Conservation (phyloP, 371 early-diverging fungal species). For the Sporodiniella umbellata region DNA sequence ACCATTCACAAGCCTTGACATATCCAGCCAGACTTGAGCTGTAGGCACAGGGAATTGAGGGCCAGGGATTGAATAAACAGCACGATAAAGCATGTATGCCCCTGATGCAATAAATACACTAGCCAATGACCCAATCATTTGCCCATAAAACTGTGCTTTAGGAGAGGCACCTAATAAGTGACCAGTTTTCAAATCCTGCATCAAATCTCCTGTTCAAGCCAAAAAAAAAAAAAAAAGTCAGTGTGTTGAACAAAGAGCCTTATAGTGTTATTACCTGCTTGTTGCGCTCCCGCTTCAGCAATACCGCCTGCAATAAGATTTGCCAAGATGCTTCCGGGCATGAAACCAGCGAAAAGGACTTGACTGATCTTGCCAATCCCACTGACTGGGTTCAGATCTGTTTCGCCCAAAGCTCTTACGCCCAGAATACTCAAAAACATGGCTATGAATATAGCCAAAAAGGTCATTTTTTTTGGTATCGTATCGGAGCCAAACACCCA, state of each 20-base stretch:
- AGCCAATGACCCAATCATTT: conserved; percentile 76
- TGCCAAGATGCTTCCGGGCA: conserved; percentile 71
- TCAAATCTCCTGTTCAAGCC: conserved; percentile 69
- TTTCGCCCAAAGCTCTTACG: conserved; percentile 76
- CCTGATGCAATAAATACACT: conserved; percentile 47
- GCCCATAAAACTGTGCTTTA: conserved; percentile 82
- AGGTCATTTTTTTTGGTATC: conserved; percentile 50
- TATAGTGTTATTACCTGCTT: conserved; percentile 40
- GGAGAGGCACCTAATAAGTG: conserved; percentile 81
- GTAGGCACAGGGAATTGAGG: conserved; percentile 75
- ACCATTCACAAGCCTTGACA: conserved; percentile 79
- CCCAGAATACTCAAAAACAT: conserved; percentile 65
- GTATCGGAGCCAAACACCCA: conserved; percentile 51
- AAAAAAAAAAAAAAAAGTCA: not conserved
- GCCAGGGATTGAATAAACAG: conserved; percentile 72
- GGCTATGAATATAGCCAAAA: conserved; percentile 56
- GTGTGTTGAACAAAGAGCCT: conserved; percentile 1
- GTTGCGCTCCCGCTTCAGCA: conserved; percentile 75
- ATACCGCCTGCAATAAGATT: conserved; percentile 86
- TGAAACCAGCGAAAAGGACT: conserved; percentile 72
- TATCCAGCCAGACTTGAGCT: conserved; percentile 79
- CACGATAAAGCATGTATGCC: conserved; percentile 70
- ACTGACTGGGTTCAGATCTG: conserved; percentile 79
- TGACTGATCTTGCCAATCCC: conserved; percentile 87
- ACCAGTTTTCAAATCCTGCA: conserved; percentile 89